Evolutionary conservation across 345 rosid genomes (phyloP).

Genomic region (Mallotus nudiflorus): DNA sequence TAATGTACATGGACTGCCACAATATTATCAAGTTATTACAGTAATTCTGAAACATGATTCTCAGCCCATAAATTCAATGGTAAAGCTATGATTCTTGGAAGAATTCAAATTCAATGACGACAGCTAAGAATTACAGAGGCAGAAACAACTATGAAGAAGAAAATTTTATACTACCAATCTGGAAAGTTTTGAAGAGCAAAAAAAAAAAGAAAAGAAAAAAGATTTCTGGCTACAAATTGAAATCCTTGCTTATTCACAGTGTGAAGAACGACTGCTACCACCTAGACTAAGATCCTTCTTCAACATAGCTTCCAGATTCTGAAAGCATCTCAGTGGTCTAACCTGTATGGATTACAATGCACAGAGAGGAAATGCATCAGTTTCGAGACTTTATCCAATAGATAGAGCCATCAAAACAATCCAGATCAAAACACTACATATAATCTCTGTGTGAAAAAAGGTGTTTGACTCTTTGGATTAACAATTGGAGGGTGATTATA

Average conservation of each 20-base stretch:
- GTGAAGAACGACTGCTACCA: constrained; percentile 52
- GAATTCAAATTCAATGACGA: neutral
- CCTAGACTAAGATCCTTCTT: constrained; percentile 63
- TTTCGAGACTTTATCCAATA: neutral
- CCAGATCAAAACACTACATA: neutral
- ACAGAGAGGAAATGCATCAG: constrained; percentile 1
- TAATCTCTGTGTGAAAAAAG: neutral
- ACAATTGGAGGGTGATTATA: too few relatives aligned
- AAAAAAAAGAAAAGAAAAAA: too few relatives aligned
- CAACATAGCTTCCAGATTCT: constrained; percentile 56
- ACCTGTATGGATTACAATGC: constrained; percentile 41
- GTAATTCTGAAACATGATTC: neutral
- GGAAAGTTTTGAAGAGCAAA: neutral
- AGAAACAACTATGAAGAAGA: neutral
- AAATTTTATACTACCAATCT: neutral
- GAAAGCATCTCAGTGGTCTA: constrained; percentile 74
- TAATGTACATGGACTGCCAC: neutral
- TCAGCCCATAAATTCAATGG: constrained; percentile 20
- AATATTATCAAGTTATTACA: neutral
- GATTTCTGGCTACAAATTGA: constrained; percentile 18
- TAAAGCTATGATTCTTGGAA: neutral
- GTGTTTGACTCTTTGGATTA: neutral
- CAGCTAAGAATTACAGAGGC: neutral
- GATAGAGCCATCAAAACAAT: neutral
- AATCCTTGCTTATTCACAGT: constrained; percentile 33